phyloP scores from a whole-genome alignment of 805 yeast genomes.

The Ogataea trehaloabstinens region DNA sequence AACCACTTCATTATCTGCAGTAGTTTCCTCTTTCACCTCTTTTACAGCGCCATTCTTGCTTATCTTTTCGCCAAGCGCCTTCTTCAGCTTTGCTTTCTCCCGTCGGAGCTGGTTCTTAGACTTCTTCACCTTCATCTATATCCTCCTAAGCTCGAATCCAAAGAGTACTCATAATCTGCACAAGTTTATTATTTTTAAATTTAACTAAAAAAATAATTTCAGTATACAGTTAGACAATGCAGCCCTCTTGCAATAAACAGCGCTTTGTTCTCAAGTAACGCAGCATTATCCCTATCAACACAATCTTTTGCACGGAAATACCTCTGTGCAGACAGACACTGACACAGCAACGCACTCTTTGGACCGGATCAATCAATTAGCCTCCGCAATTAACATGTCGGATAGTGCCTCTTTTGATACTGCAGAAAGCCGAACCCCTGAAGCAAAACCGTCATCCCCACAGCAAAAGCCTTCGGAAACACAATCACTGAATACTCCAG shows the following conservation, averaged over 20 bases:
- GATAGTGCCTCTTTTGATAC: background rate
- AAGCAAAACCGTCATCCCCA: background rate
- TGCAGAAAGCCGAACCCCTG: background rate
- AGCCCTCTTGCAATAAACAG: too few species aligned
- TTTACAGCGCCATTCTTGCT: slow-evolving; percentile 1
- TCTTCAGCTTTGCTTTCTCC: slow-evolving; percentile 41
- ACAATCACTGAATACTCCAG: background rate
- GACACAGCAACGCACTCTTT: too few species aligned
- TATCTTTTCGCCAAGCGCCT: slow-evolving; percentile 5
- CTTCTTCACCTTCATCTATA: slow-evolving; percentile 32
- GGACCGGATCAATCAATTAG: too few species aligned
- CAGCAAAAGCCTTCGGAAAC: background rate
- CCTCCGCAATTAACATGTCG: background rate
- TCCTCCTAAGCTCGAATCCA: too few species aligned
- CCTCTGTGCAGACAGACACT: too few species aligned
- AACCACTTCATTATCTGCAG: background rate
- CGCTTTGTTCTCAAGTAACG: too few species aligned
- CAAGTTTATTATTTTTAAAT: too few species aligned
- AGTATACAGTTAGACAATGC: too few species aligned
- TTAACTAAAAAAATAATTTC: too few species aligned
- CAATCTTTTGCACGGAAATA: too few species aligned
- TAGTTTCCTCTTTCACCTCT: background rate
- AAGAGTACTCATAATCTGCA: too few species aligned
- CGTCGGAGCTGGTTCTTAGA: slow-evolving; percentile 55
- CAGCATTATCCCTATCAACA: too few species aligned